These are phyloP conservation scores for Colletotrichum sp. DNA, from an alignment of 2,329 filamentous ascomycete genomes.

Conservation along the genomic window DNA sequence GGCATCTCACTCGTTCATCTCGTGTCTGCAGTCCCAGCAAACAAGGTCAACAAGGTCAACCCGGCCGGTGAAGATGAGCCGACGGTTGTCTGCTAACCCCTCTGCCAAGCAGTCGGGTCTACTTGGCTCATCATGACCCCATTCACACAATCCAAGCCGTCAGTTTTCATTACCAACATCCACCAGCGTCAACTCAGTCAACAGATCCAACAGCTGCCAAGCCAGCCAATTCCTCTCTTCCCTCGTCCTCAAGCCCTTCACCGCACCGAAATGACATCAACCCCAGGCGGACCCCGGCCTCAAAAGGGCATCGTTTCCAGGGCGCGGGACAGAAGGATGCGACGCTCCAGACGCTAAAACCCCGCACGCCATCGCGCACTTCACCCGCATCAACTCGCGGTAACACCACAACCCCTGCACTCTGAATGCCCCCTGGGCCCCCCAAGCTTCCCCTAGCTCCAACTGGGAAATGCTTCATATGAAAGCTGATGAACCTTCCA, in stretches of 20 bases:
- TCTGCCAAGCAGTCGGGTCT: not conserved
- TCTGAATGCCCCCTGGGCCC: not conserved
- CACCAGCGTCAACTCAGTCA: not conserved
- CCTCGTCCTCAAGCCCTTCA: not conserved
- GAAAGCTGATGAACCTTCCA: not conserved
- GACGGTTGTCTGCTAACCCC: not conserved
- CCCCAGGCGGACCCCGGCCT: not conserved
- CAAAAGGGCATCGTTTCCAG: not conserved
- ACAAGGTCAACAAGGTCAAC: not conserved
- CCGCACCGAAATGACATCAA: slow-evolving; percentile 16
- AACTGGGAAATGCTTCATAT: not conserved
- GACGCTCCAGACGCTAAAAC: slow-evolving; percentile 16
- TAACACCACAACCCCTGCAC: not conserved
- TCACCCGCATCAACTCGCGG: not conserved
- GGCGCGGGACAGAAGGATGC: slow-evolving; percentile 11
- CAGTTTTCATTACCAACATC: not conserved
- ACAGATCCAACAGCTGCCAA: not conserved
- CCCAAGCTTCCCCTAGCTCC: not conserved
- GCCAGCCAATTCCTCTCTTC: not conserved
- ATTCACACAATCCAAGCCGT: not conserved
- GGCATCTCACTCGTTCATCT: slow-evolving; percentile 9
- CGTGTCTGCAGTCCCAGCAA: not conserved
- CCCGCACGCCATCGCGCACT: slow-evolving; percentile 5
- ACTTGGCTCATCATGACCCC: not conserved
- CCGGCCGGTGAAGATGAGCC: not conserved